Base-by-base conservation (phyloP, 768 basidiomycete genomes). In the Trametes elegans region DNA sequence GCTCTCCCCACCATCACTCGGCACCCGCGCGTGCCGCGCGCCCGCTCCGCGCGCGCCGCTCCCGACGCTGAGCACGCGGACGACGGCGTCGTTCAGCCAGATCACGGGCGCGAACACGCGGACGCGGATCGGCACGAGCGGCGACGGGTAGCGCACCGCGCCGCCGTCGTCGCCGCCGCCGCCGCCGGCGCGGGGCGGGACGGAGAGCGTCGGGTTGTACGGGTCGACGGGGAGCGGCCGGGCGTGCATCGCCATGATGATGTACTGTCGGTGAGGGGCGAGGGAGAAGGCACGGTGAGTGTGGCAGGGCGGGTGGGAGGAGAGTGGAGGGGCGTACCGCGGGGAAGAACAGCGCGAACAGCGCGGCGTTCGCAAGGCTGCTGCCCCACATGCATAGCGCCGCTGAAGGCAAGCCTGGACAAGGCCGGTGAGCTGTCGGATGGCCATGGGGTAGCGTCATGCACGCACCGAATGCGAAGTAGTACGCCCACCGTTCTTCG, bases 401-500 rank as follows among this genome's bases (percentile, higher is more conserved):
- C 1, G 90, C 83, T 3, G 86, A 76, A 24, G 90, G 88, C 4
- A 92, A 69, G 21, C 87, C 87, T 90, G 51, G 7, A 34, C 10
- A 2, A 23, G 14, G 11, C 14, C 5, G 48, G 36, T 31, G 18
- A 44, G 26, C n/a, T 6, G 3, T 5, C 34, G 34, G 5, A 11
- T 5, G 2, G 21, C 23, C 5, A 19, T 13, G 11, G 24, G 34
- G 16, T 14, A 16, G 21, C 19, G 21, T 14, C 6, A 2, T 28
- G 10, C n/a, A 64, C 75, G 29, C 46, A 79, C 93, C 93, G 59
- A 93, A 95, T 5, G 87, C 87, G 55, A 93, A 78, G 65, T 85
- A 91, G 71, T 94, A 95, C 2, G 87, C 81, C 93, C 93, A 95
- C 36, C 91, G 81, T 69, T 93, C 90, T 71, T 95, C 93, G 18